Evolutionary conservation across 2,329 filamentous ascomycete species (phyloP).

Genomic region (Colletotrichum spinosum): DNA sequence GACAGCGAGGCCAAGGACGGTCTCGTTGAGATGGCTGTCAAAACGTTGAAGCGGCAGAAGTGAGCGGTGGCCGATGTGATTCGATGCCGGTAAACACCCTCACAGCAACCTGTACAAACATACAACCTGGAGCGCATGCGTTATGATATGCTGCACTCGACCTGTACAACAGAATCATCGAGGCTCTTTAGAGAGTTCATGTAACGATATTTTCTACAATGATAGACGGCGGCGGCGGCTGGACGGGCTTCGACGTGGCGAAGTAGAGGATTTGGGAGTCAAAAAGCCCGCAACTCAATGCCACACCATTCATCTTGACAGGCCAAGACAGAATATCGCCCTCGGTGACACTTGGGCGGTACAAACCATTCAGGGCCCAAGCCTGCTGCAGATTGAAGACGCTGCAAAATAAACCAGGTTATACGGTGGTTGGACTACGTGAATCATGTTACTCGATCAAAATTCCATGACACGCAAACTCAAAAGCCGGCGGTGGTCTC

Average conservation of each 20-base stretch:
- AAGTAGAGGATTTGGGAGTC: conserved; percentile 12
- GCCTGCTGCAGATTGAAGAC: background rate
- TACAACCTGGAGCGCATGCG: conserved; percentile 31
- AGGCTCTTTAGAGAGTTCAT: conserved; percentile 33
- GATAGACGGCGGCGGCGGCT: conserved; percentile 29
- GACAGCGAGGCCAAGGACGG: conserved; percentile 95
- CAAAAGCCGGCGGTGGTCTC: conserved; percentile 4
- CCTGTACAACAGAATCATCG: conserved; percentile 35
- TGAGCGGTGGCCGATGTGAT: conserved; percentile 49
- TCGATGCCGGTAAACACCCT: background rate
- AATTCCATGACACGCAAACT: conserved; percentile 10
- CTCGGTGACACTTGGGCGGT: too few species aligned
- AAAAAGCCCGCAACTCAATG: conserved; percentile 30
- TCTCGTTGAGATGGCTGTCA: conserved; percentile 91
- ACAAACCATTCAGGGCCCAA: too few species aligned
- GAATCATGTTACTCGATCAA: conserved; percentile 24
- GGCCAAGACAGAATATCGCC: too few species aligned
- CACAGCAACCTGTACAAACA: conserved; percentile 25
- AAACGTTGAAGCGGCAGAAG: conserved; percentile 90
- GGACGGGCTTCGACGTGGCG: background rate
- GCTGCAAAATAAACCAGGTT: too few species aligned
- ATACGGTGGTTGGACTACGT: conserved; percentile 15
- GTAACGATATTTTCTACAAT: conserved; percentile 37
- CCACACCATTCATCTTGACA: conserved; percentile 19
- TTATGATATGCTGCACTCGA: conserved; percentile 30